These are phyloP conservation scores for Petasospora fabianii DNA, from an alignment of 1,139 yeast genomes.

Conservation along the genomic window DNA sequence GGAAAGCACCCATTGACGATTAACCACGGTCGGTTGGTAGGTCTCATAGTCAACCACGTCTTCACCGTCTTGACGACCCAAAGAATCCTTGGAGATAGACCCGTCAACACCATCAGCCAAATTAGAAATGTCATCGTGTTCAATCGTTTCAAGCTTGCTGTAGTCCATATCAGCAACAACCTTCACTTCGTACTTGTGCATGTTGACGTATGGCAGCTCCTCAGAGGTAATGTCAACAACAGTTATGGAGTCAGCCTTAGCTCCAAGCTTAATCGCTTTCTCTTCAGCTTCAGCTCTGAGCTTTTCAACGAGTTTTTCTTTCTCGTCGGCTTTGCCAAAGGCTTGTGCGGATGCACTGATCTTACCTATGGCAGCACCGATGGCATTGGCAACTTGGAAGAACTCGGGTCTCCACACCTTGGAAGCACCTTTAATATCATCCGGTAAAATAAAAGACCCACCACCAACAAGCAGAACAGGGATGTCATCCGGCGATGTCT, in stretches of 20 bases:
- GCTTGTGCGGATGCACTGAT: constrained; percentile 31
- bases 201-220: constrained; percentile 40
- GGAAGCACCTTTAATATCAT: constrained; percentile 36
- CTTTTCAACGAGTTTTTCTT: constrained; percentile 28
- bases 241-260: constrained; percentile 29
- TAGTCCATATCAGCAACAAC: constrained; percentile 42
- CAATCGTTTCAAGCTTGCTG: neutral
- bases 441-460: constrained; percentile 40
- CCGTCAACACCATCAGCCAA: too few relatives aligned
- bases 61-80: constrained; percentile 16
- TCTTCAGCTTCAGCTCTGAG: constrained; percentile 28
- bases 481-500: constrained; percentile 39
- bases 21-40: constrained; percentile 34
- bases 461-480: constrained; percentile 44
- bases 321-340: constrained; percentile 26
- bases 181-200: constrained; percentile 35
- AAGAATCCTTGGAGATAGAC: constrained; percentile 13
- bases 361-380: constrained; percentile 45
- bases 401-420: constrained; percentile 37
- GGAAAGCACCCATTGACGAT: constrained; percentile 39
- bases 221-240: constrained; percentile 34
- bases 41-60: constrained; percentile 24
- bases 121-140: constrained; percentile 1
- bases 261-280: constrained; percentile 31
- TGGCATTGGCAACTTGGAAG: constrained; percentile 42